Evolutionary conservation across 2,329 filamentous ascomycete genomes (phyloP).

Genomic region (Hymenoscyphus fructigenus): DNA sequence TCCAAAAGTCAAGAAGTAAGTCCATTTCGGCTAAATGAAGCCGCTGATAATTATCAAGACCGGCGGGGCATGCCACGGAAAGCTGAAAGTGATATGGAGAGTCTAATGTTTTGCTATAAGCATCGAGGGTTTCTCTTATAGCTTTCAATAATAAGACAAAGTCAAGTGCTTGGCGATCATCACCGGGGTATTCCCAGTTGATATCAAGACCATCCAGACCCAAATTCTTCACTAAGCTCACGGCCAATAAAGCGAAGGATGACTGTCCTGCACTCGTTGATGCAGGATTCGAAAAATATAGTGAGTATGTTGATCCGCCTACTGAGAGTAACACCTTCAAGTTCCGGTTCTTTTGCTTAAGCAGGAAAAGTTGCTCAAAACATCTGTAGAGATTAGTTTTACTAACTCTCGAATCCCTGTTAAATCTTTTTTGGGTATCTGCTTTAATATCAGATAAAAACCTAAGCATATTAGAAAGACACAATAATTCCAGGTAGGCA

Average conservation of each 20-base stretch:
- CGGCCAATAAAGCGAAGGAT: slow-evolving; percentile 70
- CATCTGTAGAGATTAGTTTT: slow-evolving; percentile 86
- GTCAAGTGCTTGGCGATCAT: slow-evolving; percentile 52
- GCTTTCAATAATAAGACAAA: slow-evolving; percentile 57
- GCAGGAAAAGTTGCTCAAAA: slow-evolving; percentile 81
- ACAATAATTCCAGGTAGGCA: background rate
- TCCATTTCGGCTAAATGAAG: slow-evolving; percentile 65
- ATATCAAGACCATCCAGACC: slow-evolving; percentile 74
- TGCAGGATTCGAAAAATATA: slow-evolving; percentile 76
- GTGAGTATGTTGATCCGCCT: slow-evolving; percentile 88
- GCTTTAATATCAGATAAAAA: slow-evolving; percentile 62
- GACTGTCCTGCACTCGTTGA: slow-evolving; percentile 68
- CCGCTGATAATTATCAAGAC: slow-evolving; percentile 60
- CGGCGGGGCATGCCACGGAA: slow-evolving; percentile 63
- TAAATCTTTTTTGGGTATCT: slow-evolving; percentile 58
- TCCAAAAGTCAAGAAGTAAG: slow-evolving; percentile 69
- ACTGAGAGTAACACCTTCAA: slow-evolving; percentile 84
- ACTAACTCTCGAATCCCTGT: slow-evolving; percentile 62
- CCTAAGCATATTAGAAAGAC: slow-evolving; percentile 17
- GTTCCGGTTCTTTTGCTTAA: slow-evolving; percentile 78
- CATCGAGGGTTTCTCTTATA: slow-evolving; percentile 57
- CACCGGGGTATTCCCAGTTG: slow-evolving; percentile 67
- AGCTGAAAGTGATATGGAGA: slow-evolving; percentile 58
- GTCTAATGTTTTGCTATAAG: slow-evolving; percentile 48
- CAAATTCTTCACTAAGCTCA: slow-evolving; percentile 73